A percentile compares a stretch with the other conserved stretches of the same genome.
These are phyloP conservation scores for Penicillium mononematosum DNA, from an alignment of 495 filamentous ascomycete genomes.

Conservation along the genomic window DNA sequence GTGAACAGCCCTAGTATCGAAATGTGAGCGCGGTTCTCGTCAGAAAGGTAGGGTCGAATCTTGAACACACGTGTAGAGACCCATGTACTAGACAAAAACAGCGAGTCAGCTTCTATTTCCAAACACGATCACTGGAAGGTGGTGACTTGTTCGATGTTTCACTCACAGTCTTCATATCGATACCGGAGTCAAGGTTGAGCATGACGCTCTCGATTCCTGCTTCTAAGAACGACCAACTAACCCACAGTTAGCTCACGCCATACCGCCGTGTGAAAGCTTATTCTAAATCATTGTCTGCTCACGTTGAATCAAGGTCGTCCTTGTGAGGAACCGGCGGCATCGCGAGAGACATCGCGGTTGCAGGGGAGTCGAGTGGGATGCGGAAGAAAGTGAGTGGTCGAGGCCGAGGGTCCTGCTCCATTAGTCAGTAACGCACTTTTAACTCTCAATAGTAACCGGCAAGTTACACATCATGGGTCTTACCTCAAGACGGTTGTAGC, in stretches of 20 bases:
- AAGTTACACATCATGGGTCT: neutral
- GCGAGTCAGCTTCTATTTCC: constrained; percentile 14
- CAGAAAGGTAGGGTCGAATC: constrained; percentile 15
- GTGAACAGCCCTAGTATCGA: constrained; percentile 74
- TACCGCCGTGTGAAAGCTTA: neutral
- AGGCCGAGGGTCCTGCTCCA: neutral
- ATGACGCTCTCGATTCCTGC: constrained; percentile 87
- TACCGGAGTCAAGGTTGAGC: constrained; percentile 81
- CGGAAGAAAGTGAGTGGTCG: constrained; percentile 6
- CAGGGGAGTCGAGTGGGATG: constrained; percentile 12
- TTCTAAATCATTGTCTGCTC: constrained; percentile 34
- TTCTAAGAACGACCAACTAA: constrained; percentile 87
- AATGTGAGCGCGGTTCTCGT: constrained; percentile 23
- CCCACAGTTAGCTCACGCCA: constrained; percentile 17
- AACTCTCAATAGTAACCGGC: neutral
- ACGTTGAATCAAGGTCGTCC: constrained; percentile 85
- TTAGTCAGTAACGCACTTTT: neutral
- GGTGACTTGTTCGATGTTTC: neutral
- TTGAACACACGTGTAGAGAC: constrained; percentile 80
- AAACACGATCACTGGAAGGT: neutral
- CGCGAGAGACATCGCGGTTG: constrained; percentile 36
- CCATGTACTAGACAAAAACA: constrained; percentile 73
- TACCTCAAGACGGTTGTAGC: constrained; percentile 17
- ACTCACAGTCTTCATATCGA: constrained; percentile 86
- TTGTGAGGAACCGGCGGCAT: constrained; percentile 59